Evolutionary conservation across 2,329 filamentous ascomycete species (phyloP).

Genomic region (Cryoendolithus antarcticus): DNA sequence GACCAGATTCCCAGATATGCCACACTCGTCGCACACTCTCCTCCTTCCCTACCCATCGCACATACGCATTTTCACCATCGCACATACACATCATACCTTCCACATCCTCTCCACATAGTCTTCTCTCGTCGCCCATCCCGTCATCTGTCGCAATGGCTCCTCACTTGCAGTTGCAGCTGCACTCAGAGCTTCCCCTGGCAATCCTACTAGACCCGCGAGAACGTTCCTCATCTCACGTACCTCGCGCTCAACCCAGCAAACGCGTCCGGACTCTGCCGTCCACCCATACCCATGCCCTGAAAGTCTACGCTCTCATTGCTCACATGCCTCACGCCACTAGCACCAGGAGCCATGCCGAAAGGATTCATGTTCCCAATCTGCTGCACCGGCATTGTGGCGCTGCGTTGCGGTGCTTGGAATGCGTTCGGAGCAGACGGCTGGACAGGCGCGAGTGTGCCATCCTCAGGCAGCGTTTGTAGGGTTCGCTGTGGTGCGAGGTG

Average conservation of each 20-base stretch:
- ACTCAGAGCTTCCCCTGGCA: too few relatives aligned
- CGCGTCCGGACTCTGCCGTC: constrained; percentile 66
- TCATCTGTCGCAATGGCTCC: neutral
- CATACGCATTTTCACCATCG: too few relatives aligned
- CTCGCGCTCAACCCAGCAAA: constrained; percentile 62
- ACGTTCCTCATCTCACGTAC: constrained; percentile 20
- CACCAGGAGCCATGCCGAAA: constrained; percentile 9
- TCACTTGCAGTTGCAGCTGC: neutral
- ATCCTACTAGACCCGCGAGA: too few relatives aligned
- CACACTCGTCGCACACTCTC: too few relatives aligned
- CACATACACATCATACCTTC: too few relatives aligned
- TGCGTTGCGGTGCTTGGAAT: constrained; percentile 19
- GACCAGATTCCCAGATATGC: too few relatives aligned
- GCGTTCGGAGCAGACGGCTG: constrained; percentile 15
- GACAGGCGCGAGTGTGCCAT: constrained; percentile 15
- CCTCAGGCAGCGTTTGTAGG: constrained; percentile 24
- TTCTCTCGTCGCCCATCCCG: too few relatives aligned
- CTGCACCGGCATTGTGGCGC: constrained; percentile 26
- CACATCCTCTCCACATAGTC: too few relatives aligned
- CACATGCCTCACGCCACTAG: constrained; percentile 28
- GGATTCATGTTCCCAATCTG: constrained; percentile 18
- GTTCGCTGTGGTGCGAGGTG: constrained; percentile 36
- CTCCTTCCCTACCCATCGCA: too few relatives aligned
- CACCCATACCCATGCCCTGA: constrained; percentile 49
- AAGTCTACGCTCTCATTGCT: constrained; percentile 61